Conservation (phyloP, 345 rosid species). For the Excoecaria cochinchinensis region DNA sequence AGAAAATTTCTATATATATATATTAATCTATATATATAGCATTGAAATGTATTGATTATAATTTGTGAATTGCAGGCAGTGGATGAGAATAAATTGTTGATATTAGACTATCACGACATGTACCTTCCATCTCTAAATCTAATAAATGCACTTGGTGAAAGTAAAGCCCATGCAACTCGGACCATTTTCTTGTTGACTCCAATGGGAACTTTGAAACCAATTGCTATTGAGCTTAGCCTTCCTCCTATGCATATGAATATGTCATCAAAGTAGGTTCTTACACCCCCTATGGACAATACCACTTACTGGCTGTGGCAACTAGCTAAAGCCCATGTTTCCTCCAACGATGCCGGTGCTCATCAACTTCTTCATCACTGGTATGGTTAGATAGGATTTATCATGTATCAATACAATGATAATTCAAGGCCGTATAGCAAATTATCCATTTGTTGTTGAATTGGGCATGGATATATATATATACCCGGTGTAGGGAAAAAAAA, state of each 20-base stretch:
- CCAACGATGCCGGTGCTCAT: conserved; percentile 89
- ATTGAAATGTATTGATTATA: no score
- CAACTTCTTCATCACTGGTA: conserved; percentile 85
- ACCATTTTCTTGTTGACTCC: conserved; percentile 69
- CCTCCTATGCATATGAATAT: conserved; percentile 36
- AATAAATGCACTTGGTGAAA: conserved; percentile 70
- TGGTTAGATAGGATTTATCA: no score
- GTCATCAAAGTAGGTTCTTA: conserved; percentile 63
- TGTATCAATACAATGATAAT: no score
- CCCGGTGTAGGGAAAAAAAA: no score
- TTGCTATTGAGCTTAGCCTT: conserved; percentile 85
- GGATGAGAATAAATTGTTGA: conserved; percentile 63
- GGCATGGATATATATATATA: no score
- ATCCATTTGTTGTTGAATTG: no score
- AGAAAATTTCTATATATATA: no score
- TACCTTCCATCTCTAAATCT: conserved; percentile 74
- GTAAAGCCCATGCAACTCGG: conserved; percentile 82
- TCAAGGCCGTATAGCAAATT: no score
- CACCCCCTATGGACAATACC: conserved; percentile 79
- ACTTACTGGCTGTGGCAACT: conserved; percentile 86
- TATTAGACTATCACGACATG: conserved; percentile 71
- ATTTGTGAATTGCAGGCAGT: conserved; percentile 52
- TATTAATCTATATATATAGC: no score
- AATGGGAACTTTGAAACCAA: conserved; percentile 69
- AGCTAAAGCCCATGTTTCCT: conserved; percentile 87